A percentile compares a stretch with the other conserved stretches of the same genome.
Conservation (phyloP, 2,329 filamentous ascomycete species). For the Epichloe sp. region DNA sequence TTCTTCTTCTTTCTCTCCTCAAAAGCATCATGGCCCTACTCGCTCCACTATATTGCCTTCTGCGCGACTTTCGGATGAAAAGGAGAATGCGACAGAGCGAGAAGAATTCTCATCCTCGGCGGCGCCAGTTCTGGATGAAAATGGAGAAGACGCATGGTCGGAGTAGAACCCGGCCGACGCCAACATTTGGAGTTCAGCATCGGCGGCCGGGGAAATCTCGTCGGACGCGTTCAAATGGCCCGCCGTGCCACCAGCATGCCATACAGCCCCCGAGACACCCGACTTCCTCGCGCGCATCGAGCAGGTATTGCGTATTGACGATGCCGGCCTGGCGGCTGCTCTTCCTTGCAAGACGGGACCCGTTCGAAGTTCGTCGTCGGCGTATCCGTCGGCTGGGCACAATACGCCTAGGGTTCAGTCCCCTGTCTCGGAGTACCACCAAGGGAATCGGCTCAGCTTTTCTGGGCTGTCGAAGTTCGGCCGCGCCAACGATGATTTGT, state of each 20-base stretch:
- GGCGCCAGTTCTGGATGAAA: background rate
- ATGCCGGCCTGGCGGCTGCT: background rate
- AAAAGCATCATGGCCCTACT: background rate
- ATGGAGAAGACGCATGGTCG: background rate
- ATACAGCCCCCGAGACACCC: conserved; percentile 2
- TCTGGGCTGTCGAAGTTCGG: conserved; percentile 18
- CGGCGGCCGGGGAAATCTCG: background rate
- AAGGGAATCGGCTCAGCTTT: conserved; percentile 13
- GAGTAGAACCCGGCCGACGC: conserved; percentile 3
- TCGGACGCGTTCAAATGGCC: background rate
- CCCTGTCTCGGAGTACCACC: conserved; percentile 12
- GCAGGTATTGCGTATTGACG: conserved; percentile 6
- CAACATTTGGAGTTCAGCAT: background rate
- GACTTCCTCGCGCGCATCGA: conserved; percentile 10
- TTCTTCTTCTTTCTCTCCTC: background rate
- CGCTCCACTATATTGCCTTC: background rate
- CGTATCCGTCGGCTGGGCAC: conserved; percentile 15
- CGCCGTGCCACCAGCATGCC: background rate
- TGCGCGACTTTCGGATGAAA: background rate
- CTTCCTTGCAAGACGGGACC: background rate
- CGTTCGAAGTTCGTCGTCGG: conserved; percentile 18
- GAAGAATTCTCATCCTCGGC: background rate
- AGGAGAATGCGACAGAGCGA: background rate
- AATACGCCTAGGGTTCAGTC: conserved; percentile 14
- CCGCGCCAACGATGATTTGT: conserved; percentile 16